These are phyloP conservation scores for Dentipellis sp. DNA, from an alignment of 768 basidiomycete genomes.

Conservation along the genomic window DNA sequence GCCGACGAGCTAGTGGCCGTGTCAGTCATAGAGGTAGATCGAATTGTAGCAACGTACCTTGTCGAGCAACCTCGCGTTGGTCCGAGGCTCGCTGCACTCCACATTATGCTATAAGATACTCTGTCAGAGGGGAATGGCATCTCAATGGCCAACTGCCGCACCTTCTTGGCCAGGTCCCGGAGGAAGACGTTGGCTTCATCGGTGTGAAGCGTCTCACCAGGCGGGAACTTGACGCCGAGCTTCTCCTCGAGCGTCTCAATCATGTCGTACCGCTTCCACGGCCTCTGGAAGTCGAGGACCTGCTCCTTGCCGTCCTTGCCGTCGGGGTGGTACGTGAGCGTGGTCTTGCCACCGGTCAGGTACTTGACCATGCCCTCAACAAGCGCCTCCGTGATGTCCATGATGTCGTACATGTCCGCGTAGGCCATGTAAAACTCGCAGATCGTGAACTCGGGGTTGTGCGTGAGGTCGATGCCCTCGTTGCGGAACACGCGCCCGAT, in stretches of 20 bases:
- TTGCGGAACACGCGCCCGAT: slow-evolving; percentile 98
- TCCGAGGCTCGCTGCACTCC: slow-evolving; percentile 92
- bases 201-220: slow-evolving; percentile 83
- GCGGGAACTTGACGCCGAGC: slow-evolving; percentile 84
- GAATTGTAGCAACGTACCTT: slow-evolving; percentile 43
- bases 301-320: slow-evolving; percentile 78
- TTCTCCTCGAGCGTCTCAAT: slow-evolving; percentile 94
- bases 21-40: background rate
- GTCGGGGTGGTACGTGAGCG: slow-evolving; percentile 83
- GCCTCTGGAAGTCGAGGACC: slow-evolving; percentile 79
- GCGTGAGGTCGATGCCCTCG: slow-evolving; percentile 97
- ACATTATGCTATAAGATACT: slow-evolving; percentile 67
- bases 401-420: slow-evolving; percentile 96
- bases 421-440: slow-evolving; percentile 99
- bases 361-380: slow-evolving; percentile 86
- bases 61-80: slow-evolving; percentile 90
- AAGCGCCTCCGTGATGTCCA: slow-evolving; percentile 93
- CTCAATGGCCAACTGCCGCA: slow-evolving; percentile 19
- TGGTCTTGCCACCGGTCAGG: slow-evolving; percentile 73
- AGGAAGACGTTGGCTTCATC: slow-evolving; percentile 85
- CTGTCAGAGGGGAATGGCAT: background rate
- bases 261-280: slow-evolving; percentile 99
- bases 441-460: slow-evolving; percentile 98
- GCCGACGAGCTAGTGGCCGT: slow-evolving; percentile 68
- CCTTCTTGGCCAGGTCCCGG: slow-evolving; percentile 77